Base-by-base conservation (phyloP, 108 stramenopile species). In the Schizochytrium sp. region DNA sequence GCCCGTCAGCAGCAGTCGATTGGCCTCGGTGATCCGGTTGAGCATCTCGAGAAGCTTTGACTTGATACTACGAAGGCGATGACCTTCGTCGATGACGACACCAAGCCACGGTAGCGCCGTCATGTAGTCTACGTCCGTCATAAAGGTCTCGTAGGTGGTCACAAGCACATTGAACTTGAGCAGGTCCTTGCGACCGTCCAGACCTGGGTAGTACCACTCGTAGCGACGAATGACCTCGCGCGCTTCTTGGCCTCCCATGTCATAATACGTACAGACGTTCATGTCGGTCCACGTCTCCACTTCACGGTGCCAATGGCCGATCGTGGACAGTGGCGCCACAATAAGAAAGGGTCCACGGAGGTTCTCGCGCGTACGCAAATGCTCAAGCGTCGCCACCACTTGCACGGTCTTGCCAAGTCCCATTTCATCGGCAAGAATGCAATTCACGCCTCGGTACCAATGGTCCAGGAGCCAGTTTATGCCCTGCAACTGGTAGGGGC, bases 221-320 rank as follows among this genome's bases (percentile, higher is more conserved):
- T 98, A 98, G 90, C 98, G 97, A 8, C 98, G 93, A 28, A 99
- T 94, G 48, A 98, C 95, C 92, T 98, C 98, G 23, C 98, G 95
- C 97, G 97, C 98, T 47, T 97, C 94, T 59, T 96, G 91, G 48
- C 93, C 93, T 5, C 92, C 93, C 29, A 95, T 69, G 90, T 98
- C 98, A 88, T 99, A 98, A 89, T 99, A 99, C 48, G 98, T 94
- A 90, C 98, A 98, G 88, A 95, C 93, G 28, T 94, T 92, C 96
- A 99, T 96, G 83, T 98, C 96, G 59, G 98, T 97, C 99, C 98
- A 98, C 16, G 96, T 96, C 89, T 96, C 95, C 57, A 98, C 95
- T 88, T 99, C 99, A 57, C 99, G 96, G 18, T 97, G 94, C 99
- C 99, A 99, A 90, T 99, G 99, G 88, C 96, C 97, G 53, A 99